These are phyloP conservation scores for Psilocybe sp. DNA, from an alignment of 768 basidiomycete genomes.

Conservation along the genomic window DNA sequence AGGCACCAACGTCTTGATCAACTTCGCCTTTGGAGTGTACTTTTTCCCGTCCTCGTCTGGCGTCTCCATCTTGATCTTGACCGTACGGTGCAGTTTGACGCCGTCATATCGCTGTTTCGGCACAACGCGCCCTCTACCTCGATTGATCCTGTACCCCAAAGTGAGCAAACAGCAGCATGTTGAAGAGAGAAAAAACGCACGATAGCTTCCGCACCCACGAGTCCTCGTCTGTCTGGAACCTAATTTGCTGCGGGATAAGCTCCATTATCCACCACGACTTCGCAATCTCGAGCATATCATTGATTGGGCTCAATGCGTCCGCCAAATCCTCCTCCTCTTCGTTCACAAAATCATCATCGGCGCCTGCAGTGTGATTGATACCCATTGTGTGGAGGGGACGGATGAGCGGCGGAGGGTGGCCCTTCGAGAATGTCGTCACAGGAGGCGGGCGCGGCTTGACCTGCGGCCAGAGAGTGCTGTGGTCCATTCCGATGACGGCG, in stretches of 20 bases:
- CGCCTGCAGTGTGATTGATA: constrained; percentile 19
- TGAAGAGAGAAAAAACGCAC: constrained; percentile 22
- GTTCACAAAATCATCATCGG: constrained; percentile 29
- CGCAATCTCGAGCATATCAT: constrained; percentile 54
- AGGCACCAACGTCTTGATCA: constrained; percentile 28
- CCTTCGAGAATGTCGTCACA: constrained; percentile 25
- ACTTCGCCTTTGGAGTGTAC: constrained; percentile 39
- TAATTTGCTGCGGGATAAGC: constrained; percentile 36
- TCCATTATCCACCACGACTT: constrained; percentile 70
- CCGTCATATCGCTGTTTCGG: constrained; percentile 34
- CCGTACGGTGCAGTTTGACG: constrained; percentile 44
- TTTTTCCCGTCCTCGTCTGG: constrained; percentile 14
- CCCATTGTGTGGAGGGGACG: constrained; percentile 16
- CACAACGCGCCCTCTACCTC: constrained; percentile 38
- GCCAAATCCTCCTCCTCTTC: constrained; percentile 63
- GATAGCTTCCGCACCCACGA: constrained; percentile 33
- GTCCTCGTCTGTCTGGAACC: constrained; percentile 38
- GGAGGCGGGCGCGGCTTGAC: constrained; percentile 41
- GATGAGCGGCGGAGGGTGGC: constrained; percentile 15
- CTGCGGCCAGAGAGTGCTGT: constrained; percentile 37
- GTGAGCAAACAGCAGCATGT: neutral
- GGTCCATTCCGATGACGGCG: constrained; percentile 43
- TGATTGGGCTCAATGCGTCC: constrained; percentile 48
- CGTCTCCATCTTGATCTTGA: constrained; percentile 42
- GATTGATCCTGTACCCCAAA: constrained; percentile 31